Percentiles rank a stretch among this genome's conserved stretches.
Conservation (phyloP, 345 rosid genomes). For the Excoecaria agallocha region DNA sequence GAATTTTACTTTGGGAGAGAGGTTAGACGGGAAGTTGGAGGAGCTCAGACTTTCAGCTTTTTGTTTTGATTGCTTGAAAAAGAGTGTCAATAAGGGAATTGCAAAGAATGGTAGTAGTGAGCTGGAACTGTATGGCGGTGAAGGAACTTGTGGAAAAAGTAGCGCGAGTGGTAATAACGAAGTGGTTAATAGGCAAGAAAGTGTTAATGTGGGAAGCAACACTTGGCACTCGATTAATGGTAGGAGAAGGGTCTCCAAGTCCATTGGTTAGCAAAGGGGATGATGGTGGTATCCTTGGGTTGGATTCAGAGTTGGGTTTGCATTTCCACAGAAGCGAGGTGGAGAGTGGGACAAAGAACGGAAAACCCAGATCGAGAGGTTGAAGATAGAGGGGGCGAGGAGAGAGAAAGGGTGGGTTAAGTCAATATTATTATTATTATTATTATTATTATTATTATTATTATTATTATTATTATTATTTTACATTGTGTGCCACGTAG, state of each 20-base stretch:
- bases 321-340: slow-evolving; percentile 20
- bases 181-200: slow-evolving; percentile 13
- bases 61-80: slow-evolving; percentile 21
- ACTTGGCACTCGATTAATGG: slow-evolving; percentile 8
- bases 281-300: slow-evolving; percentile 20
- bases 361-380: no score
- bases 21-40: slow-evolving; percentile 20
- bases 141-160: background rate
- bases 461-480: no score
- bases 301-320: slow-evolving; percentile 24
- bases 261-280: slow-evolving; percentile 18
- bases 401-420: no score
- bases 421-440: no score
- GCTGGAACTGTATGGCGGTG: slow-evolving; percentile 8
- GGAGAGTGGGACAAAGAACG: slow-evolving; percentile 31
- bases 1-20: slow-evolving; percentile 61
- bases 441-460: no score
- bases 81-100: slow-evolving; percentile 16
- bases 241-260: slow-evolving; percentile 23
- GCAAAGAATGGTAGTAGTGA: slow-evolving; percentile 5
- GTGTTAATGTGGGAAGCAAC: slow-evolving; percentile 21
- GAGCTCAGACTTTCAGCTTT: slow-evolving; percentile 28
- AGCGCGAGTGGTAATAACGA: background rate
- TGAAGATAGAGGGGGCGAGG: no score
- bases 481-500: no score